These are phyloP conservation scores for Hirsutella rhossiliensis DNA, from an alignment of 2,329 filamentous ascomycete species.

Conservation along the genomic window DNA sequence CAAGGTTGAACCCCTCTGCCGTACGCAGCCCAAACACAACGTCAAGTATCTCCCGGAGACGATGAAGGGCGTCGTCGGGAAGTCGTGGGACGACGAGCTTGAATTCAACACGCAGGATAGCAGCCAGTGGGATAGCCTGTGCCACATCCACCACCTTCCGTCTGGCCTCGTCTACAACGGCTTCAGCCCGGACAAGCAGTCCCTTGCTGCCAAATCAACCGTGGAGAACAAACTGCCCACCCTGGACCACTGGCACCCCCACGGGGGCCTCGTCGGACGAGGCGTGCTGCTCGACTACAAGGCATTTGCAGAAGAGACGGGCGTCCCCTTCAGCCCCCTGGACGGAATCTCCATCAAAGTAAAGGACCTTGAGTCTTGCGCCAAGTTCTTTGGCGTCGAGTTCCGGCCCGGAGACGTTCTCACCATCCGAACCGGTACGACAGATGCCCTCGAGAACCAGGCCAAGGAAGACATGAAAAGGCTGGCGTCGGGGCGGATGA, in stretches of 20 bases:
- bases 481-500: slow-evolving; percentile 18
- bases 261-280: slow-evolving; percentile 39
- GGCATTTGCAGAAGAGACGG: slow-evolving; percentile 34
- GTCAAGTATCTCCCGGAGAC: slow-evolving; percentile 18
- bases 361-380: slow-evolving; percentile 44
- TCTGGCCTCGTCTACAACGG: slow-evolving; percentile 38
- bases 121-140: slow-evolving; percentile 44
- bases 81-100: slow-evolving; percentile 34
- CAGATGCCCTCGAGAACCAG: slow-evolving; percentile 42
- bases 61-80: slow-evolving; percentile 6
- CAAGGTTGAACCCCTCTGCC: slow-evolving; percentile 20
- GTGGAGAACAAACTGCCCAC: slow-evolving; percentile 14
- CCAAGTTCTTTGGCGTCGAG: slow-evolving; percentile 46
- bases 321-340: slow-evolving; percentile 38
- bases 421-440: slow-evolving; percentile 51
- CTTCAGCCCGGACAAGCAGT: slow-evolving; percentile 21
- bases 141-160: slow-evolving; percentile 31
- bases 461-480: slow-evolving; percentile 13
- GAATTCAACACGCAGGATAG: slow-evolving; percentile 43
- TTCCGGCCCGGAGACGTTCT: slow-evolving; percentile 57
- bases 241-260: slow-evolving; percentile 36
- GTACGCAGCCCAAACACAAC: slow-evolving; percentile 23
- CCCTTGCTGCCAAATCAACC: slow-evolving; percentile 13
- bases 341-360: slow-evolving; percentile 40
- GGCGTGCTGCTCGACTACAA: slow-evolving; percentile 45